Evolutionary conservation across 768 basidiomycete genomes (phyloP).

Genomic region (Grammothele lineata): DNA sequence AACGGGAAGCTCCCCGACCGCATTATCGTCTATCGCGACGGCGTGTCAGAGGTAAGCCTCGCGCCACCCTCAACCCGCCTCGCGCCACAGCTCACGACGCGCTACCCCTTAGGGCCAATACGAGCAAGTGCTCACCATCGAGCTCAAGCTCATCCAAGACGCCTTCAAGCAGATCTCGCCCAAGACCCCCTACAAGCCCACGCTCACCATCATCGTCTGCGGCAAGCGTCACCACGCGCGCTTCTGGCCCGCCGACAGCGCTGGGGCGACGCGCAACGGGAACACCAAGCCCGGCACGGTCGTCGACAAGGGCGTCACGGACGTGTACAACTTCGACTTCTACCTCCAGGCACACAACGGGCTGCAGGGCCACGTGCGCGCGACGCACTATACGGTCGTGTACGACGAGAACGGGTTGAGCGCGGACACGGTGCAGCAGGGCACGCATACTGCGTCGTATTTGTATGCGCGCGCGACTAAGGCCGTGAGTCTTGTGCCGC

Average conservation of each 20-base stretch:
- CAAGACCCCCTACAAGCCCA: constrained; percentile 50
- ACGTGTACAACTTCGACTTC: constrained; percentile 28
- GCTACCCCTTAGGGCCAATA: constrained; percentile 73
- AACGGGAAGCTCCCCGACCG: constrained; percentile 57
- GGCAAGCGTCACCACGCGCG: constrained; percentile 68
- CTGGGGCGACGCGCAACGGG: constrained; percentile 57
- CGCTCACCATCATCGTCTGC: constrained; percentile 71
- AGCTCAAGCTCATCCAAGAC: constrained; percentile 56
- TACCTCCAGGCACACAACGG: constrained; percentile 65
- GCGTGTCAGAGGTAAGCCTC: constrained; percentile 68
- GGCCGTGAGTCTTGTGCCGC: constrained; percentile 75
- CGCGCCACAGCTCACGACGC: too few relatives aligned
- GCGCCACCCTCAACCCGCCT: too few relatives aligned
- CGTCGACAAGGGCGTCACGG: constrained; percentile 75
- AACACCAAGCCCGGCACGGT: constrained; percentile 80
- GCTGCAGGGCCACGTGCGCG: constrained; percentile 62
- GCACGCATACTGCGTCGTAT: constrained; percentile 66
- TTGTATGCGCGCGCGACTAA: constrained; percentile 81
- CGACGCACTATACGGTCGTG: constrained; percentile 77
- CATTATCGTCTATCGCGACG: constrained; percentile 74
- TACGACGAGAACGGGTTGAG: constrained; percentile 69
- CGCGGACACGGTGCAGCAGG: constrained; percentile 71
- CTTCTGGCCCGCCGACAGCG: constrained; percentile 52
- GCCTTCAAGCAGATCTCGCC: constrained; percentile 53
- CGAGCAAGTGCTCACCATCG: constrained; percentile 51